These are phyloP conservation scores for Geotrichum bryndzae DNA, from an alignment of 1,139 yeast species.

Conservation along the genomic window DNA sequence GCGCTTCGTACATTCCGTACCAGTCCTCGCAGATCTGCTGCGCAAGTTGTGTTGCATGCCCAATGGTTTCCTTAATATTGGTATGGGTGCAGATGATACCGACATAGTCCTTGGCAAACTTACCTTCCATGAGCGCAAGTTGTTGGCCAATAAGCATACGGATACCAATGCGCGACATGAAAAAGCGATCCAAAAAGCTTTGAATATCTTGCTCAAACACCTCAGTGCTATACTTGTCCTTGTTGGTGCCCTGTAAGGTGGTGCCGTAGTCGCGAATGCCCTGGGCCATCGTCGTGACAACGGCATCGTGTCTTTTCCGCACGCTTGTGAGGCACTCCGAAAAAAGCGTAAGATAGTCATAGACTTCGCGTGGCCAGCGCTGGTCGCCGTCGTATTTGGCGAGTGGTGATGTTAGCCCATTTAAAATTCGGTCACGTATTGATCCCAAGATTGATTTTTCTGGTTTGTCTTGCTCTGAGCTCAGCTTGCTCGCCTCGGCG, in stretches of 20 bases:
- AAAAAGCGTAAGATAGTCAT: slow-evolving; percentile 62
- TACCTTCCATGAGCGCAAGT: slow-evolving; percentile 65
- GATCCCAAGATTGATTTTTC: slow-evolving; percentile 17
- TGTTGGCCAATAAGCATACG: slow-evolving; percentile 86
- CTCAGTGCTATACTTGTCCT: neutral
- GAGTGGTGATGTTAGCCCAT: slow-evolving; percentile 49
- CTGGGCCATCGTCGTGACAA: slow-evolving; percentile 87
- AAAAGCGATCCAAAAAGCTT: slow-evolving; percentile 69
- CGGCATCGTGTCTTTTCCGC: slow-evolving; percentile 84
- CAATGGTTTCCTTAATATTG: slow-evolving; percentile 69
- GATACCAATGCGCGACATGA: slow-evolving; percentile 80
- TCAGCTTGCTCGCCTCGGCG: slow-evolving; percentile 15
- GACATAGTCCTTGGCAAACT: slow-evolving; percentile 52
- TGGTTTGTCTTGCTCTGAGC: slow-evolving; percentile 6
- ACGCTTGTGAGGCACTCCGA: slow-evolving; percentile 62
- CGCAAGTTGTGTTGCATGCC: slow-evolving; percentile 81
- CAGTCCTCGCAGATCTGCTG: slow-evolving; percentile 80
- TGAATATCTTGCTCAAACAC: slow-evolving; percentile 53
- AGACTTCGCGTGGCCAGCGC: slow-evolving; percentile 69
- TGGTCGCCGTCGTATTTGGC: slow-evolving; percentile 45
- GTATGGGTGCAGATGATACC: slow-evolving; percentile 81
- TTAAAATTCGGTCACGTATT: slow-evolving; percentile 18
- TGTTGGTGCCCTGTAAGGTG: neutral
- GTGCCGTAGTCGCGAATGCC: slow-evolving; percentile 72
- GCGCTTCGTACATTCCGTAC: slow-evolving; percentile 75